Evolutionary conservation across 2,329 filamentous ascomycete species (phyloP).

Genomic region (Diaporthe velutina): DNA sequence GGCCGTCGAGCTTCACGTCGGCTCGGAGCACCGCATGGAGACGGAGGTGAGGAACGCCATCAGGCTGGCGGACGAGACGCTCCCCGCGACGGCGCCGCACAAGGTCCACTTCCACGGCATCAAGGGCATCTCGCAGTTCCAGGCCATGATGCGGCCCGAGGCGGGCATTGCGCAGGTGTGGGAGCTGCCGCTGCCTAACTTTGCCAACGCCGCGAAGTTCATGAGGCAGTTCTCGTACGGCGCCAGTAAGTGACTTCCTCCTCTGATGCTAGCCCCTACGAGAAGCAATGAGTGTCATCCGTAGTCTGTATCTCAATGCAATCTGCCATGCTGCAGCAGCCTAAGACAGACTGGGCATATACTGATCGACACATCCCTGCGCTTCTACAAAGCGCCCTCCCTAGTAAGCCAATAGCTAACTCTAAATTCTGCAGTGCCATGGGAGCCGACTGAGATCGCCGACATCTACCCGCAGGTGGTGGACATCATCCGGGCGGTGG

Average conservation of each 20-base stretch:
- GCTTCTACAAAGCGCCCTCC: background rate
- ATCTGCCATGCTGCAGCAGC: background rate
- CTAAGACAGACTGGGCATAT: too few relatives aligned
- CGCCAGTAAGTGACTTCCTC: background rate
- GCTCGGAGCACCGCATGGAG: slow-evolving; percentile 47
- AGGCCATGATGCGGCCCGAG: slow-evolving; percentile 40
- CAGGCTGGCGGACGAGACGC: slow-evolving; percentile 37
- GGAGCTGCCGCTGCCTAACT: slow-evolving; percentile 15
- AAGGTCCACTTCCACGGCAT: slow-evolving; percentile 46
- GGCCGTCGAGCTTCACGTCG: slow-evolving; percentile 51
- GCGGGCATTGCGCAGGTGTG: slow-evolving; percentile 37
- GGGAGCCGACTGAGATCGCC: slow-evolving; percentile 48
- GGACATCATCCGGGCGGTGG: slow-evolving; percentile 47
- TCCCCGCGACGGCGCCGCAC: slow-evolving; percentile 39
- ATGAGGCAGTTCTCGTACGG: slow-evolving; percentile 16
- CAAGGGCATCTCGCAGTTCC: slow-evolving; percentile 41
- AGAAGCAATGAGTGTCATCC: background rate
- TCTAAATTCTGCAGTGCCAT: slow-evolving; percentile 42
- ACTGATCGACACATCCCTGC: too few relatives aligned
- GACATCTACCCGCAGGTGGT: slow-evolving; percentile 44
- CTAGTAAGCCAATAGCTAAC: background rate
- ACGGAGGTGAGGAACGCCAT: slow-evolving; percentile 40
- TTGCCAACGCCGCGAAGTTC: slow-evolving; percentile 40
- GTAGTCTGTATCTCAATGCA: background rate
- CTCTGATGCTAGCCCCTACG: background rate